Percentiles rank a stretch among this genome's conserved stretches.
Evolutionary conservation across 495 filamentous ascomycete genomes (phyloP).

Genomic region (Tetracladium marchalianum): DNA sequence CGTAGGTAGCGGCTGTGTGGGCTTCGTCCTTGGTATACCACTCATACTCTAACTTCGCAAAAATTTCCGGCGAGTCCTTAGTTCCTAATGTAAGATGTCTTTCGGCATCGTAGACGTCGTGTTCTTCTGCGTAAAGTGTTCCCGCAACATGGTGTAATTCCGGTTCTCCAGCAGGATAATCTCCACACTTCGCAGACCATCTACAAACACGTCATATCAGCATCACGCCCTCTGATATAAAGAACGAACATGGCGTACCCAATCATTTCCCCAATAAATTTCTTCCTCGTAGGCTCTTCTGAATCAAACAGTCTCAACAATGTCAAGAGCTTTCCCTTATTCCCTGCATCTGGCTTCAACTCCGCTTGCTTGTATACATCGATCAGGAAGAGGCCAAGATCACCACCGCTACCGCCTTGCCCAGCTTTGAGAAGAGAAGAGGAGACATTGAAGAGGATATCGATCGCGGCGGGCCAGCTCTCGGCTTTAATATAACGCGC

Average conservation of each 20-base stretch:
- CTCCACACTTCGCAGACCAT: conserved; percentile 79
- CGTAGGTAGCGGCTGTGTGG: conserved; percentile 83
- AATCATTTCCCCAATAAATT: conserved; percentile 81
- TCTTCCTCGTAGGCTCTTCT: conserved; percentile 82
- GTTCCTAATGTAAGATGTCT: conserved; percentile 83
- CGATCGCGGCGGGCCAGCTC: conserved; percentile 76
- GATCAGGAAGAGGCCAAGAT: conserved; percentile 73
- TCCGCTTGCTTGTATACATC: conserved; percentile 83
- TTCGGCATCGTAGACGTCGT: conserved; percentile 87
- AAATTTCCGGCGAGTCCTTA: conserved; percentile 70
- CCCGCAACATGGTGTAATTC: conserved; percentile 93
- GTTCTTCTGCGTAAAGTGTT: conserved; percentile 78
- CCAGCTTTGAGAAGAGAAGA: conserved; percentile 76
- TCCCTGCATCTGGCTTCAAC: conserved; percentile 55
- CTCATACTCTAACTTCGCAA: conserved; percentile 76
- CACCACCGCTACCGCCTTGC: conserved; percentile 85
- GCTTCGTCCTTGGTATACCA: conserved; percentile 89
- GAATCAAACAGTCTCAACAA: conserved; percentile 71
- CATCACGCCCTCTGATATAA: neutral
- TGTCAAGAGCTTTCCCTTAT: conserved; percentile 46
- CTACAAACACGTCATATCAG: conserved; percentile 25
- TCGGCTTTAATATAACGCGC: conserved; percentile 79
- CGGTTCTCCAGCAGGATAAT: conserved; percentile 85
- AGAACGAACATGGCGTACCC: conserved; percentile 35
- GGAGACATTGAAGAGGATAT: conserved; percentile 77